Evolutionary conservation across 179 eudicot species (phyloP), one percentile per base, ranked within the genome.

Genomic region (Corrigiola litoralis): DNA sequence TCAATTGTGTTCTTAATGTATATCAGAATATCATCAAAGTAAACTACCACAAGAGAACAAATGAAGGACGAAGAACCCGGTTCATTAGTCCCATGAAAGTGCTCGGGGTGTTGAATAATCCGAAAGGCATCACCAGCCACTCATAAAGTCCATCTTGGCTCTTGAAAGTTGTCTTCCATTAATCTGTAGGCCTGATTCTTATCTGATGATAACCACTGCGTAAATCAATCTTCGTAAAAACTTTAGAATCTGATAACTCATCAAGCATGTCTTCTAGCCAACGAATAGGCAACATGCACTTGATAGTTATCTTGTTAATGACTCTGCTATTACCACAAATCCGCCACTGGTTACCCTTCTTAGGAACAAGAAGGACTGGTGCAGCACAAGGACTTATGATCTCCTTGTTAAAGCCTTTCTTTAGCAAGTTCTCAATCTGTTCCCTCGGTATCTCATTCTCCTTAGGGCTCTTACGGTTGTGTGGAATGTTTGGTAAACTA

Each of bases 21-120:
- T 8, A 59, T 14, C 14, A 59, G 3, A 20, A 59, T 59, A 23
- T 59, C 63, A 59, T 59, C 33, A 40, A 59, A 23, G 31, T 59
- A 40, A 1, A n/a, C n/a, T n/a, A n/a, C n/a, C n/a, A n/a, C n/a
- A n/a, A n/a, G n/a, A n/a, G n/a, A n/a, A n/a, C n/a, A n/a, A n/a
- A n/a, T n/a, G n/a, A n/a, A n/a, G n/a, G n/a, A n/a, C n/a, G n/a
- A n/a, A n/a, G n/a, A n/a, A n/a, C n/a, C n/a, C 29, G 18, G 17
- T 54, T 10, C 18, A 54, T 3, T n/a, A n/a, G n/a, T n/a, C 38
- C 6, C 59, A 50, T 50, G 13, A 50, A 57, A 6, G 61, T 7
- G 12, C 61, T 57, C 0, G 31, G 63, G 7, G 63, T 28, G 40
- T 59, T 59, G 1, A 31, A n/a, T n/a, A n/a, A n/a, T n/a, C n/a